Conservation (phyloP, 2,329 filamentous ascomycete species). For the Podosphaera fusca region DNA sequence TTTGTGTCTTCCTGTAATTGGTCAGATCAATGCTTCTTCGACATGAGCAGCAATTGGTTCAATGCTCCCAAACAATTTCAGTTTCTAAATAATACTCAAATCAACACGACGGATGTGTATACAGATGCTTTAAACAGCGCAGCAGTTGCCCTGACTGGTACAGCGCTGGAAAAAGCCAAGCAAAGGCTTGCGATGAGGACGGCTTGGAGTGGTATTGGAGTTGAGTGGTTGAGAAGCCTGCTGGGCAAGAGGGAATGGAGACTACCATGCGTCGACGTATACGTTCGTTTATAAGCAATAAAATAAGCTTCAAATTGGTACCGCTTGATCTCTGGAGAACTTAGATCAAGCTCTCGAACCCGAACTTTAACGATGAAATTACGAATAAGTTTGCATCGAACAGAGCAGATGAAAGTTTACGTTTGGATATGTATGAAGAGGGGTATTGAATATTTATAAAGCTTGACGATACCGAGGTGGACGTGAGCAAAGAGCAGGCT, state of each 20-base stretch:
- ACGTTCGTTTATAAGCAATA: conserved; percentile 41
- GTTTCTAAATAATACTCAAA: conserved; percentile 5
- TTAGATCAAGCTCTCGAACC: too few species aligned
- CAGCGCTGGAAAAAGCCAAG: conserved; percentile 37
- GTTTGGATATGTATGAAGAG: too few species aligned
- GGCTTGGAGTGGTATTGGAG: conserved; percentile 53
- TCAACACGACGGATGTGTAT: conserved; percentile 7
- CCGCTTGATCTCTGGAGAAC: too few species aligned
- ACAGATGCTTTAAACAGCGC: conserved; percentile 39
- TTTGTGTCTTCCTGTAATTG: conserved; percentile 81
- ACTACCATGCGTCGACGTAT: conserved; percentile 74
- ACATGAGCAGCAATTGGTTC: conserved; percentile 82
- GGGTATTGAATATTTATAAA: too few species aligned
- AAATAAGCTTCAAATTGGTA: too few species aligned
- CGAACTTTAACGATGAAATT: too few species aligned
- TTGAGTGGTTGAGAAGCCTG: conserved; percentile 69
- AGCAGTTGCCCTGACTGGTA: conserved; percentile 40
- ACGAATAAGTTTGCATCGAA: too few species aligned
- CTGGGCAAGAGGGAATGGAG: conserved; percentile 72
- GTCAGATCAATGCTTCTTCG: conserved; percentile 80
- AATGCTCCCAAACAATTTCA: conserved; percentile 33
- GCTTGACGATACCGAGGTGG: too few species aligned
- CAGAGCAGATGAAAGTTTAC: too few species aligned
- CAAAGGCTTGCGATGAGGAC: conserved; percentile 25
- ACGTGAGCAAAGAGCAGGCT: too few species aligned